A percentile compares a stretch with the other conserved stretches of the same genome.
Evolutionary conservation across 2,329 filamentous ascomycete species (phyloP).

Genomic region (Scolecobasidium constrictum): DNA sequence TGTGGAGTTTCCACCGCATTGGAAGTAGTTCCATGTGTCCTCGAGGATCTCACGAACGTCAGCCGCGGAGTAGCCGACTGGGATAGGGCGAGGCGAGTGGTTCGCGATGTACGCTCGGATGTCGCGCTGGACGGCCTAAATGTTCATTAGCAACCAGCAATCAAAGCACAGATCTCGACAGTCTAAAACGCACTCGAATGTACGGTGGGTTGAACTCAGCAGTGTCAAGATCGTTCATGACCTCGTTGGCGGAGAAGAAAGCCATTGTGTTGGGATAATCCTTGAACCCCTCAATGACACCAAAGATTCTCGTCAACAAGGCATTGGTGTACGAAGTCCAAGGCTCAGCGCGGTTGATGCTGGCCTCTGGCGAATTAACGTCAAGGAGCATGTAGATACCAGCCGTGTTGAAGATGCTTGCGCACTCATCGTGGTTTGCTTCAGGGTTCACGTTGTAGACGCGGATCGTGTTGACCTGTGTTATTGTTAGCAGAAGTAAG

Average conservation of each 20-base stretch:
- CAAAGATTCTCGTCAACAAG: constrained; percentile 49
- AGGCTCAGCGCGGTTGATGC: constrained; percentile 38
- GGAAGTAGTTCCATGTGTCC: constrained; percentile 67
- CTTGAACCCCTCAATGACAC: constrained; percentile 56
- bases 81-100: constrained; percentile 46
- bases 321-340: constrained; percentile 38
- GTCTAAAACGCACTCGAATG: constrained; percentile 34
- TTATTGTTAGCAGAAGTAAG: no score
- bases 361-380: constrained; percentile 52
- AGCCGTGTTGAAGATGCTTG: constrained; percentile 53
- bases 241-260: constrained; percentile 59
- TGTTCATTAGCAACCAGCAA: no score
- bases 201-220: constrained; percentile 45
- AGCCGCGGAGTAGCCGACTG: constrained; percentile 60
- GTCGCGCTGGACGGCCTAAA: constrained; percentile 52
- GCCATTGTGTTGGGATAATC: constrained; percentile 53
- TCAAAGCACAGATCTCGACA: no score
- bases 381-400: constrained; percentile 58
- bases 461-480: constrained; percentile 49
- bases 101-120: constrained; percentile 57
- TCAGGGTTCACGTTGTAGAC: constrained; percentile 52
- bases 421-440: constrained; percentile 50
- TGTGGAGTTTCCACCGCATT: constrained; percentile 37
- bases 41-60: constrained; percentile 64
- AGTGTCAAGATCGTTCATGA: constrained; percentile 47